phyloP scores from a whole-genome alignment of 179 eudicot species.

The Spinacia oleracea region DNA sequence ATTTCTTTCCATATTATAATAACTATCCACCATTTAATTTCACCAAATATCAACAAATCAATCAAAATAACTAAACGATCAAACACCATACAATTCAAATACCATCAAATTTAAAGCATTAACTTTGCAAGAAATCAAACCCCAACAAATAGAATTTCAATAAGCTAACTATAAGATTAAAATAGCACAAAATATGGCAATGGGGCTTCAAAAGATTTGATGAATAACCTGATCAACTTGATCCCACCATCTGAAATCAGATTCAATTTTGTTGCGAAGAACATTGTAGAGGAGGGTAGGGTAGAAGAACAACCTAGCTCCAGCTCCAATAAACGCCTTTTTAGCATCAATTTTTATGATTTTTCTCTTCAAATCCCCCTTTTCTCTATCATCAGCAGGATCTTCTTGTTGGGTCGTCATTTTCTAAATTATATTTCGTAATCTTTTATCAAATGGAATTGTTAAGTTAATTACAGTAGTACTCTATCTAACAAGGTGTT shows the following conservation, averaged over 20 bases:
- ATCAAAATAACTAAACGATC: neutral
- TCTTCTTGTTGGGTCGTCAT: neutral
- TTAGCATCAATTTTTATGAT: conserved; percentile 23
- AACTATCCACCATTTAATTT: neutral
- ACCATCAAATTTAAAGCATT: neutral
- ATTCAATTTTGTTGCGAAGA: conserved; percentile 54
- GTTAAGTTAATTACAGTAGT: neutral
- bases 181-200: neutral
- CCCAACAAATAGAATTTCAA: neutral
- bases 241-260: conserved; percentile 84
- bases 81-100: neutral
- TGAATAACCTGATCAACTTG: conserved; percentile 54
- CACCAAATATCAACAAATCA: neutral
- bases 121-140: neutral
- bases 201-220: neutral
- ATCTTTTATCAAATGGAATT: neutral
- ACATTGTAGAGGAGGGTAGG: conserved; percentile 74
- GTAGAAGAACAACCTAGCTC: conserved; percentile 67
- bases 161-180: no score
- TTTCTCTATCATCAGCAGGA: conserved; percentile 6
- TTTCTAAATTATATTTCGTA: neutral
- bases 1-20: no score
- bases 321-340: conserved; percentile 57
- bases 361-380: neutral
- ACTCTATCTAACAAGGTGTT: neutral